These are phyloP conservation scores for Coniochaeta hoffmannii DNA, from an alignment of 2,329 filamentous ascomycete genomes.

Conservation along the genomic window DNA sequence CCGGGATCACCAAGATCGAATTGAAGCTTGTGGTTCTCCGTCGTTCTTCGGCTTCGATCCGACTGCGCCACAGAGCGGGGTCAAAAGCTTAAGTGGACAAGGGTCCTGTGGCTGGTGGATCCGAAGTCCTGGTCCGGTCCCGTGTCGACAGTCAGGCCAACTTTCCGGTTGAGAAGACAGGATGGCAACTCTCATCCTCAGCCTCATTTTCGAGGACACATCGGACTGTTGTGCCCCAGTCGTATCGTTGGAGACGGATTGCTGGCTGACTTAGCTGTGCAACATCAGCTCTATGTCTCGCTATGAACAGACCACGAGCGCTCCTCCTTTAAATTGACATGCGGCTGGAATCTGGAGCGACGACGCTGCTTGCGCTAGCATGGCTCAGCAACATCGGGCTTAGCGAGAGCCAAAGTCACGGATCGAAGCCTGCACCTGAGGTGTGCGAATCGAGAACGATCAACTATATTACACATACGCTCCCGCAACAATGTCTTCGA, in stretches of 20 bases:
- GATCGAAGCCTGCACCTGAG: slow-evolving; percentile 14
- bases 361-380: slow-evolving; percentile 2
- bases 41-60: too few relatives aligned
- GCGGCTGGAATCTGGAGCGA: background rate
- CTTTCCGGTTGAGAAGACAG: background rate
- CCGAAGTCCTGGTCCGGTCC: background rate
- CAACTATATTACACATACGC: slow-evolving; percentile 74
- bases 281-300: background rate
- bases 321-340: background rate
- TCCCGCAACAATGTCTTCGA: slow-evolving; percentile 69
- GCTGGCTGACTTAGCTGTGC: background rate
- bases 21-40: too few relatives aligned
- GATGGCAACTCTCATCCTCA: background rate
- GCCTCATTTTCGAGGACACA: background rate
- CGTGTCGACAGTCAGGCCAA: background rate
- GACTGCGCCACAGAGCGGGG: background rate
- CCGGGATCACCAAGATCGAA: too few relatives aligned
- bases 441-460: slow-evolving; percentile 56
- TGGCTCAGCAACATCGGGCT: background rate
- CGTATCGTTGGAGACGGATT: background rate
- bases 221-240: background rate
- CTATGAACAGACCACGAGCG: background rate
- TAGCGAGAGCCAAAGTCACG: slow-evolving; percentile 5
- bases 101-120: background rate
- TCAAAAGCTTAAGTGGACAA: background rate